Conservation (phyloP, 768 basidiomycete species). For the Inosperma sp. region DNA sequence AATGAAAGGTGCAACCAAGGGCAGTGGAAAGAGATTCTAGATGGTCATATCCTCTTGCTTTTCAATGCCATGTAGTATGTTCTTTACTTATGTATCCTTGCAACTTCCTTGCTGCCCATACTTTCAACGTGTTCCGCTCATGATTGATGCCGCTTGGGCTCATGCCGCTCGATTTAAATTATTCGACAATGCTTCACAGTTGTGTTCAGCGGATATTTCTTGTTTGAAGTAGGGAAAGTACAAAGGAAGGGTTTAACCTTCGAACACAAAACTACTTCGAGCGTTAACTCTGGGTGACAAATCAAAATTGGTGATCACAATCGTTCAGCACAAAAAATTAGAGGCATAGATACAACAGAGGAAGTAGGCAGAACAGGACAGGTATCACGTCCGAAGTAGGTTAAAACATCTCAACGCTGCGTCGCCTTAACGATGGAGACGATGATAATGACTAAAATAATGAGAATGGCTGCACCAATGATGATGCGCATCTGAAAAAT, state of each 20-base stretch:
- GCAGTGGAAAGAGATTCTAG: conserved; percentile 51
- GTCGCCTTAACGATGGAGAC: conserved; percentile 91
- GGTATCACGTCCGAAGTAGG: conserved; percentile 7
- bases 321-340: conserved; percentile 19
- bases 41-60: not conserved
- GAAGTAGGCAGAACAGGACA: conserved; percentile 11
- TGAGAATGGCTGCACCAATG: conserved; percentile 82
- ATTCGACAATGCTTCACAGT: no score
- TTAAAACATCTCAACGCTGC: conserved; percentile 28
- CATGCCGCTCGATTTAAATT: no score
- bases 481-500: conserved; percentile 85
- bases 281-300: no score
- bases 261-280: no score
- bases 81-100: conserved; percentile 10
- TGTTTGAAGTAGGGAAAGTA: no score
- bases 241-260: no score
- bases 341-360: conserved; percentile 30
- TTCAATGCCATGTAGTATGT: conserved; percentile 18
- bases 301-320: conserved; percentile 8
- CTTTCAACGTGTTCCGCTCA: no score
- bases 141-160: no score
- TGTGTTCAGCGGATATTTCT: no score
- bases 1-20: conserved; percentile 83
- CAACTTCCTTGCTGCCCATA: not conserved
- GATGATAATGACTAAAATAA: conserved; percentile 94